Conservation (phyloP, 306 rosid species). For the Echinosophora koreensis region DNA sequence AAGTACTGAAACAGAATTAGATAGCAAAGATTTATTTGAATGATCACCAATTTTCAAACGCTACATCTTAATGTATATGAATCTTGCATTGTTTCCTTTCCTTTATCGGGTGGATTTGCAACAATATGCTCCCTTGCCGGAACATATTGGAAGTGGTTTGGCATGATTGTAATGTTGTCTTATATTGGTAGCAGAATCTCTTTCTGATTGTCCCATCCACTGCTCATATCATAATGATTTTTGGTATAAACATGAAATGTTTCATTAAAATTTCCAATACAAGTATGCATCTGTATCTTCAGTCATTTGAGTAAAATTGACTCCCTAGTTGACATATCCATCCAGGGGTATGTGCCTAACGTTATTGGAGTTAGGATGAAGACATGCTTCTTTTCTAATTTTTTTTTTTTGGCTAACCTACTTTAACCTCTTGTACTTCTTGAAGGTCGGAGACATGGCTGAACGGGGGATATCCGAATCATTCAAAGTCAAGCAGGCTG, state of each 20-base stretch:
- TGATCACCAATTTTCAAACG: not conserved
- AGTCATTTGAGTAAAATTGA: not conserved
- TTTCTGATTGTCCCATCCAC: constrained; percentile 13
- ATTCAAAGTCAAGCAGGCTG: constrained; percentile 94
- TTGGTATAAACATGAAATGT: not conserved
- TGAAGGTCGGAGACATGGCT: constrained; percentile 92
- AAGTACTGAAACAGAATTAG: constrained; percentile 52
- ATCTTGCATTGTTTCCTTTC: not conserved
- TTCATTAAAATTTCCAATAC: not conserved
- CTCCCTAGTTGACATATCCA: not conserved
- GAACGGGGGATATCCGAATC: constrained; percentile 83
- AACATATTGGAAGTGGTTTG: not conserved
- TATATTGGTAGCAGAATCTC: not conserved
- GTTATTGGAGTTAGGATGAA: not conserved
- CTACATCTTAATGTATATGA: not conserved
- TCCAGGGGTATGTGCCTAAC: not conserved
- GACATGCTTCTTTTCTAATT: not conserved
- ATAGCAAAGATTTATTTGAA: not conserved
- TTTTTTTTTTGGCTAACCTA: constrained; percentile 31
- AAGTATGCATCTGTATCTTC: not conserved
- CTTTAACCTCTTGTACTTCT: constrained; percentile 32
- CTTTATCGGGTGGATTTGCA: constrained; percentile 1
- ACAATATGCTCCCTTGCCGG: not conserved
- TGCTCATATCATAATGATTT: not conserved
- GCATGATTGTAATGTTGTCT: not conserved